These are phyloP conservation scores for Piper longum DNA, from an alignment of 164 flowering plant species.

Conservation along the genomic window DNA sequence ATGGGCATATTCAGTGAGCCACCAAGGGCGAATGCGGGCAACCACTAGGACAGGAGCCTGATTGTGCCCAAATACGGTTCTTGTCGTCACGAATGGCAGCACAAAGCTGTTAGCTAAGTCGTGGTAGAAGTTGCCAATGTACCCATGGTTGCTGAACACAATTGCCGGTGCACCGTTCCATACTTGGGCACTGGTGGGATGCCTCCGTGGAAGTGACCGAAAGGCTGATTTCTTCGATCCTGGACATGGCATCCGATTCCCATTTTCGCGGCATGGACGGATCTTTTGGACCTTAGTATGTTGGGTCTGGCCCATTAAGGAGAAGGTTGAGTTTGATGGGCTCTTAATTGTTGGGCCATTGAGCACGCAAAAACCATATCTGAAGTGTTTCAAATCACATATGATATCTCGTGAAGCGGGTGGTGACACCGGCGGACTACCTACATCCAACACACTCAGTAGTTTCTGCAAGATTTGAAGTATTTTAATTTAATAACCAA, in stretches of 20 bases:
- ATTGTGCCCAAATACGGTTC: conserved; percentile 6
- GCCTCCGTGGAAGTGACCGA: conserved; percentile 10
- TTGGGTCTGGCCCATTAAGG: conserved; percentile 28
- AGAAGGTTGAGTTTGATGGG: background rate
- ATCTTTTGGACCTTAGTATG: background rate
- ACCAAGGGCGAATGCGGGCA: conserved; percentile 23
- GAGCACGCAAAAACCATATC: no score
- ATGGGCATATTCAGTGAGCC: conserved; percentile 33
- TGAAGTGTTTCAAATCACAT: no score
- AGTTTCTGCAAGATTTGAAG: no score
- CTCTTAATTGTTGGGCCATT: no score
- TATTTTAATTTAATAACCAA: no score
- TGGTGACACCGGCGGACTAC: no score
- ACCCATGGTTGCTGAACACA: conserved; percentile 26
- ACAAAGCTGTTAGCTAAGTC: conserved; percentile 30
- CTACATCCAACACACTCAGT: no score
- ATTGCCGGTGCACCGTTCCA: conserved; percentile 22
- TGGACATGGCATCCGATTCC: conserved; percentile 22
- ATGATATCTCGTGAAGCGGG: no score
- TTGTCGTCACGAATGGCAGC: conserved; percentile 34
- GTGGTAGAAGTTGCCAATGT: conserved; percentile 36
- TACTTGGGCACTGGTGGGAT: conserved; percentile 15
- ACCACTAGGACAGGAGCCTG: conserved; percentile 25
- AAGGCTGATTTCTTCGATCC: conserved; percentile 24
- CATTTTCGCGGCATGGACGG: conserved; percentile 23